phyloP scores from a whole-genome alignment of 2,329 filamentous ascomycete species.

The Trichoderma arundinaceum region DNA sequence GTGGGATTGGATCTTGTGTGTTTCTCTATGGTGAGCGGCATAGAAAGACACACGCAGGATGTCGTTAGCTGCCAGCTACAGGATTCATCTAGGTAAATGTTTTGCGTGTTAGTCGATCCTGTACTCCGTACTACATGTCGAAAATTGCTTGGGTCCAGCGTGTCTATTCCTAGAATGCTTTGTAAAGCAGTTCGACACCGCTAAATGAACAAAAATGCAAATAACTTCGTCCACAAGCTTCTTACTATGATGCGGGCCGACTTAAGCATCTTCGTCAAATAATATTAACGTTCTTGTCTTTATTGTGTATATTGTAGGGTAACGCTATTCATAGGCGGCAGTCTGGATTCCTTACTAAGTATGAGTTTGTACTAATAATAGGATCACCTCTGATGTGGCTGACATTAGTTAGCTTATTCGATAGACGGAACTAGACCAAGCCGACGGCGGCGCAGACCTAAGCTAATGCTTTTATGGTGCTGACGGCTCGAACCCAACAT shows the following conservation, averaged over 20 bases:
- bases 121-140: not conserved
- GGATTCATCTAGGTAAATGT: conserved; percentile 3
- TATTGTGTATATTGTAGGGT: not conserved
- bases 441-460: conserved; percentile 23
- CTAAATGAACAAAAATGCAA: not conserved
- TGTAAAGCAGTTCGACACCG: conserved; percentile 12
- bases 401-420: conserved; percentile 10
- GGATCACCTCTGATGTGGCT: conserved; percentile 15
- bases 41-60: not conserved
- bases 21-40: not conserved
- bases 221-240: not conserved
- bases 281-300: not conserved
- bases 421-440: conserved; percentile 9
- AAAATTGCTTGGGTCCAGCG: not conserved
- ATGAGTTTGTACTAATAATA: conserved; percentile 21
- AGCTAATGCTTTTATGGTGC: conserved; percentile 23
- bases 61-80: not conserved
- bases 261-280: conserved; percentile 1
- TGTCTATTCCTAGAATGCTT: conserved; percentile 21
- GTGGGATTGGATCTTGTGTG: not conserved
- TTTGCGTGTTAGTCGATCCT: not conserved
- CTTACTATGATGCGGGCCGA: not conserved
- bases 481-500: conserved; percentile 6
- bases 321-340: conserved; percentile 20
- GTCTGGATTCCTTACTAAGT: conserved; percentile 4